Percentiles rank a stretch among this genome's conserved stretches.
phyloP scores from a whole-genome alignment of 106 monocot species.

The Acorus calamus region DNA sequence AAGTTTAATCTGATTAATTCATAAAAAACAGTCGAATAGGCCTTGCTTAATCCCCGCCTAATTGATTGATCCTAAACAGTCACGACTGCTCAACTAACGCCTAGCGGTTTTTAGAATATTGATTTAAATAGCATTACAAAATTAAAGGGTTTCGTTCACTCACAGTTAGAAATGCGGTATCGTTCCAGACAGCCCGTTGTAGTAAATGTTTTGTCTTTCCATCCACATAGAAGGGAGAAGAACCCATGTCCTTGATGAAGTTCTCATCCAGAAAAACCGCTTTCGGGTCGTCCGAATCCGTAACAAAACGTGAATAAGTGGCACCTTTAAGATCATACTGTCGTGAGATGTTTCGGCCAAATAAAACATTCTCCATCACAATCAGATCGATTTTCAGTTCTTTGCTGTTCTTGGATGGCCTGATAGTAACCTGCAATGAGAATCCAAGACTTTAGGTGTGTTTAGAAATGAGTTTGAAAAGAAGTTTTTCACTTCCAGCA shows the following conservation, averaged over 20 bases:
- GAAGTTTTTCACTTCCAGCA: no score
- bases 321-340: constrained; percentile 97
- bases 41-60: no score
- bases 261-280: constrained; percentile 76
- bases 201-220: constrained; percentile 69
- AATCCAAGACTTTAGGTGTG: constrained; percentile 3
- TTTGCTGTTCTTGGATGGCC: constrained; percentile 58
- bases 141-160: constrained; percentile 12
- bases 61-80: no score
- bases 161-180: constrained; percentile 91
- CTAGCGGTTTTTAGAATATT: no score
- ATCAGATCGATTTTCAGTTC: constrained; percentile 66
- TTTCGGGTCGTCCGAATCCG: constrained; percentile 29
- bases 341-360: constrained; percentile 54
- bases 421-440: constrained; percentile 35
- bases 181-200: constrained; percentile 97
- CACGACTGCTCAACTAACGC: no score
- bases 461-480: no score
- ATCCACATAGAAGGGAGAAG: constrained; percentile 68
- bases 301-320: constrained; percentile 55
- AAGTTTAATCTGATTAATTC: no score
- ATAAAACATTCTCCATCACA: constrained; percentile 97
- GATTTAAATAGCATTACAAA: no score
- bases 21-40: no score
- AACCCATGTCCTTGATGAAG: constrained; percentile 80